These are phyloP conservation scores for Bisporella sp. DNA, from an alignment of 2,329 filamentous ascomycete genomes.

Conservation along the genomic window DNA sequence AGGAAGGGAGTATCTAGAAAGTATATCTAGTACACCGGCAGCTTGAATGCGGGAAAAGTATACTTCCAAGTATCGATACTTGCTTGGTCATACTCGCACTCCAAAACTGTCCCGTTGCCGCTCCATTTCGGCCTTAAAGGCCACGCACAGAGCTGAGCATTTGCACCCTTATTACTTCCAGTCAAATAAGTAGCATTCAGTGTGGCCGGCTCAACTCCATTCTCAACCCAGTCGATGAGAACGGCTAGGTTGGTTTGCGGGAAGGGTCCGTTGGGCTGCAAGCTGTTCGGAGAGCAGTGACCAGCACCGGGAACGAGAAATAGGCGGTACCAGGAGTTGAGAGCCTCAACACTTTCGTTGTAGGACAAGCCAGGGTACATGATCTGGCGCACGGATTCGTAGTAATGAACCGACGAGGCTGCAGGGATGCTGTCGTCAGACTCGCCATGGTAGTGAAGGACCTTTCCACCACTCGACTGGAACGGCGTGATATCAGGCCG, in stretches of 20 bases:
- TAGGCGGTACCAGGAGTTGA: constrained; percentile 47
- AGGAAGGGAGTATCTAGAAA: not conserved
- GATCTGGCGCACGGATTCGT: constrained; percentile 42
- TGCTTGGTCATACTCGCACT: constrained; percentile 23
- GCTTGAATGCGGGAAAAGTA: constrained; percentile 12
- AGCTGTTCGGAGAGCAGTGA: constrained; percentile 40
- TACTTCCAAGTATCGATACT: constrained; percentile 26
- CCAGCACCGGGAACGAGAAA: constrained; percentile 47
- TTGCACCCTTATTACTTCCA: constrained; percentile 27
- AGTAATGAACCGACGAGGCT: constrained; percentile 47
- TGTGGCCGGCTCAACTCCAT: constrained; percentile 35
- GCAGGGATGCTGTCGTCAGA: constrained; percentile 45
- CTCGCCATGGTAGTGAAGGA: constrained; percentile 53
- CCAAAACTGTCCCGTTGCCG: constrained; percentile 17
- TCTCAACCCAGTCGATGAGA: constrained; percentile 62
- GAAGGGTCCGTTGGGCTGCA: constrained; percentile 30
- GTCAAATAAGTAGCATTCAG: constrained; percentile 33
- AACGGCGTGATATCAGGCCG: constrained; percentile 45
- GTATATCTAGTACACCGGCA: constrained; percentile 11
- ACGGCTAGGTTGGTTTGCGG: constrained; percentile 59
- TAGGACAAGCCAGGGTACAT: constrained; percentile 39
- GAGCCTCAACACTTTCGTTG: constrained; percentile 31
- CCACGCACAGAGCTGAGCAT: constrained; percentile 33
- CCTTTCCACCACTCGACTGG: constrained; percentile 42
- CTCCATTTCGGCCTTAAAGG: constrained; percentile 29